phyloP scores from a whole-genome alignment of 257 asterid species.

The Linaria vulgaris region DNA sequence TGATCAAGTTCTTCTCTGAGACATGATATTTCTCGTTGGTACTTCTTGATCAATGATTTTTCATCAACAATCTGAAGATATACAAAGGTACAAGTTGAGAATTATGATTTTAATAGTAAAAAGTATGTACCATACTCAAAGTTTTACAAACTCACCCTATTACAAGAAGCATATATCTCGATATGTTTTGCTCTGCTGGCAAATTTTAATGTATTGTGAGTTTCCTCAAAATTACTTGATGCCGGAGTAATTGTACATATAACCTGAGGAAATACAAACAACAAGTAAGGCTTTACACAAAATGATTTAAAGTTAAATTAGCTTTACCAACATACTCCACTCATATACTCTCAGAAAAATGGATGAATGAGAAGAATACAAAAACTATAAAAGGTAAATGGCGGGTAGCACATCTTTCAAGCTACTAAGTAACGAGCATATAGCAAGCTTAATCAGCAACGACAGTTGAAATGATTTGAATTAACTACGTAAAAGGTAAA shows the following conservation, averaged over 20 bases:
- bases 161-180: slow-evolving; percentile 89
- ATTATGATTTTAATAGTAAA: neutral
- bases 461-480: neutral
- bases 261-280: slow-evolving; percentile 52
- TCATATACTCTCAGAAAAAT: slow-evolving; percentile 15
- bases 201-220: slow-evolving; percentile 93
- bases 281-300: slow-evolving; percentile 17
- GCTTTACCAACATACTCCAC: slow-evolving; percentile 7
- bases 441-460: slow-evolving; percentile 22
- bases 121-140: slow-evolving; percentile 20
- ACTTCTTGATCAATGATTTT: slow-evolving; percentile 94
- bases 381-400: slow-evolving; percentile 13
- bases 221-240: slow-evolving; percentile 96
- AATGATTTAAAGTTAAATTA: slow-evolving; percentile 14
- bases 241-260: slow-evolving; percentile 98
- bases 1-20: slow-evolving; percentile 93
- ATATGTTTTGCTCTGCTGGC: slow-evolving; percentile 98
- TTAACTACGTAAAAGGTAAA: too few relatives aligned
- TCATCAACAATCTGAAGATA: slow-evolving; percentile 86
- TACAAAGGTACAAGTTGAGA: neutral
- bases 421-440: neutral
- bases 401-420: slow-evolving; percentile 7
- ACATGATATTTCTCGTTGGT: slow-evolving; percentile 86
- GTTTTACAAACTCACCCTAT: slow-evolving; percentile 59
- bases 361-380: slow-evolving; percentile 17